Base-by-base conservation (phyloP, 192 early-diverging fungal genomes). In the Umbelopsis ramanniana region DNA sequence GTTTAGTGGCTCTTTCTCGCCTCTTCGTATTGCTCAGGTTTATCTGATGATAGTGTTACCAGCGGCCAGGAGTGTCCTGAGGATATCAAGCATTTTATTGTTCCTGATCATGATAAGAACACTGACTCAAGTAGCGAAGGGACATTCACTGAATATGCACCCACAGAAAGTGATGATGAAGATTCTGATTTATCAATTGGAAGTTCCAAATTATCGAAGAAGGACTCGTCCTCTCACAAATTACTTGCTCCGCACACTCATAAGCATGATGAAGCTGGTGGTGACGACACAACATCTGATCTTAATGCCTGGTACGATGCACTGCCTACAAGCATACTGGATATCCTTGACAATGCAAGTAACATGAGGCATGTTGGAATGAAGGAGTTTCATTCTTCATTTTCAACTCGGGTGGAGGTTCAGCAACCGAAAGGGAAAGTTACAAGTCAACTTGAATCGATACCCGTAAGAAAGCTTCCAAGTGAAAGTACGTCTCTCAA, bases 51-150 rank as follows among this genome's bases (percentile, higher is more conserved):
- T 3, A 37, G 11, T 23, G 23, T 17, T n/a, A 29, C 11, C 23
- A 63, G 57, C 17, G 57, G 57, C 4, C 29, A 63, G 33, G 57
- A 63, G 15, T 63, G 57, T 26, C 57, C 57, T 7, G 57, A 63
- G n/a, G 57, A 63, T 37, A 35, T 35, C 26, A 63, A 63, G 57
- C 29, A 29, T 17, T 63, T 63, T 38, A 63, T 63, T 3, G 11
- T 63, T 35, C 33, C 33, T 3, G 33, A 63, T 35, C 48, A 50
- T n/a, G 14, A 50, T 43, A 43, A 43, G 11, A 43, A 43, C 40
- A 1, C 0, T 5, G 40, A 43, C 40, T 43, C 40, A 43, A 4
- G 8, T 43, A 43, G 40, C 11, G 40, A 43, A 5, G 6, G 6
- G 11, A 11, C 40, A 43, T 43, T 7, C 40, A 43, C 6, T 12